Conservation (phyloP, 2,329 filamentous ascomycete genomes). For the Epichloe coenophiala region DNA sequence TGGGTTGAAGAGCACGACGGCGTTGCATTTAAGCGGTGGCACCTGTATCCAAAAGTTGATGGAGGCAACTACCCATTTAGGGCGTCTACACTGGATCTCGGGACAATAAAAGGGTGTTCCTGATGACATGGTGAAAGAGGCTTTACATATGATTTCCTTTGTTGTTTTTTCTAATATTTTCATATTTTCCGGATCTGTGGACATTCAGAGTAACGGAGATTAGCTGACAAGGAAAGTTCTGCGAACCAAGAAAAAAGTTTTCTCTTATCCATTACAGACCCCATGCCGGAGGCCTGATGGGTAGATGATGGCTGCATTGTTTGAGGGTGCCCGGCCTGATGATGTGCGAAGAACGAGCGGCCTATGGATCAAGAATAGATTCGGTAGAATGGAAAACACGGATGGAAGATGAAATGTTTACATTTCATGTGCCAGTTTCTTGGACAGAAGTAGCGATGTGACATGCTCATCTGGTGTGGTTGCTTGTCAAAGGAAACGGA, state of each 20-base stretch:
- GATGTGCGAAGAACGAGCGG: slow-evolving; percentile 10
- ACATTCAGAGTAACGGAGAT: slow-evolving; percentile 17
- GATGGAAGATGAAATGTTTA: too few relatives aligned
- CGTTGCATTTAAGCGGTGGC: slow-evolving; percentile 5
- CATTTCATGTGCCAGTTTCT: too few relatives aligned
- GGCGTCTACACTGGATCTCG: slow-evolving; percentile 3
- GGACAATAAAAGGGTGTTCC: not conserved
- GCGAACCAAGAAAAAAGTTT: slow-evolving; percentile 9
- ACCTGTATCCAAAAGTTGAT: slow-evolving; percentile 3
- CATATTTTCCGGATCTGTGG: slow-evolving; percentile 14
- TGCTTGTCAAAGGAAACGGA: too few relatives aligned
- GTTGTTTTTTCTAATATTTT: slow-evolving; percentile 8
- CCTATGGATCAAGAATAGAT: slow-evolving; percentile 22
- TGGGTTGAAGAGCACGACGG: slow-evolving; percentile 2
- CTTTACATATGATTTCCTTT: slow-evolving; percentile 7
- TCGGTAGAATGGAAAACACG: slow-evolving; percentile 23
- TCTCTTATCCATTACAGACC: slow-evolving; percentile 15
- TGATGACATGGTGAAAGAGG: slow-evolving; percentile 1
- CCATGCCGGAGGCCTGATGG: slow-evolving; percentile 13
- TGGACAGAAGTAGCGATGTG: too few relatives aligned
- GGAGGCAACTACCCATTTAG: slow-evolving; percentile 1
- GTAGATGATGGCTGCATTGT: slow-evolving; percentile 14
- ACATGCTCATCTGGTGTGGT: too few relatives aligned
- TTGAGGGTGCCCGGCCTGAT: slow-evolving; percentile 6
- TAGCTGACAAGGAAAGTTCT: slow-evolving; percentile 17